Evolutionary conservation across 495 filamentous ascomycete species (phyloP), one percentile per base, ranked within the genome.

Genomic region (Podospora pseudopauciseta): DNA sequence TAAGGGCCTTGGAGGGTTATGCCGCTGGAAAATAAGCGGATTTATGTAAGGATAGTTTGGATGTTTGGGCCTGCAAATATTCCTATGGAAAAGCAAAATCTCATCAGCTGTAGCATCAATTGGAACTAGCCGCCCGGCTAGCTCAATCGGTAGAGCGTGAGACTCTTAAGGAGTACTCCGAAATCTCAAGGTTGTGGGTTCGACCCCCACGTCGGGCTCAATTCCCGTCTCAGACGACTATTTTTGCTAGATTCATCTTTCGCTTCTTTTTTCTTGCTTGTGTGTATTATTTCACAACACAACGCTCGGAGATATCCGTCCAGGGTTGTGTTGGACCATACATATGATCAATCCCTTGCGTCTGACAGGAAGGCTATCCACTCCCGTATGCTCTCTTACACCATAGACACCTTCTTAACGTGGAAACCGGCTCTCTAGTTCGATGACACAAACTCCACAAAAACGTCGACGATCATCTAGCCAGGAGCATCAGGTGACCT

Each of bases 111-210:
- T 4, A 56, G 5, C 61, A 64, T 49, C 62, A 64, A 64, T 2
- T 53, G 19, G 55, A 58, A 58, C 44, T 55, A 65, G 63, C 44
- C 59, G 74, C 74, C 74, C 74, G 77, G 87, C 85, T 90, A 90
- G 87, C 87, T 90, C 88, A 90, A 89, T 90, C 87, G 87, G 87
- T 88, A 89, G 88, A 90, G 88, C 88, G 87, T 89, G 85, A 88
- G 71, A 72, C 71, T 73, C 71, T 67, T 74, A 70, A 58, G 60
- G 49, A 58, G 65, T 63, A 53, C 66, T 67, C 60, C 60, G 60
- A 53, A 60, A 74, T 74, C 73, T 74, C 73, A 74, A 74, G 73
- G 73, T 72, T 74, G 71, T 70, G 70, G 73, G 73, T 72, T 74
- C 70, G 70, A 72, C 70, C 73, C 73, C 73, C 73, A 71, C 73